Evolutionary conservation across 2,329 filamentous ascomycete genomes (phyloP).

Genomic region (Zymoseptoria tritici): DNA sequence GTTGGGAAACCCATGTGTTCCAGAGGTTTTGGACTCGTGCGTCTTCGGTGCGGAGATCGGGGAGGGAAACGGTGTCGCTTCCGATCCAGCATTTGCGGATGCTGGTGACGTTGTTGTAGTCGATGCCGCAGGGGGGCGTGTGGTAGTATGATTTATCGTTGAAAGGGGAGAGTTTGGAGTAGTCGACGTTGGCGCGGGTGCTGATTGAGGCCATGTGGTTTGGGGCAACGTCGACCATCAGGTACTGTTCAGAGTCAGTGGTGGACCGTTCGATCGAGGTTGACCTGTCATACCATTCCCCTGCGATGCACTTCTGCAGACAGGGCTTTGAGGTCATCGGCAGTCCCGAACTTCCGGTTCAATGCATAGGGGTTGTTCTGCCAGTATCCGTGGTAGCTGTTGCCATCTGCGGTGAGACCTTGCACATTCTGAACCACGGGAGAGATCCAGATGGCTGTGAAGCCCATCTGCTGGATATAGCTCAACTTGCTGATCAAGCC

Average conservation of each 20-base stretch:
- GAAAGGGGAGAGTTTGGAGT: constrained; percentile 34
- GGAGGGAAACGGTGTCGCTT: constrained; percentile 47
- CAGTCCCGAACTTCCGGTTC: constrained; percentile 41
- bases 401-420: constrained; percentile 31
- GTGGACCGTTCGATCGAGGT: neutral
- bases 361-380: constrained; percentile 38
- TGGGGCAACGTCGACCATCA: constrained; percentile 45
- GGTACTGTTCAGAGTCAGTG: constrained; percentile 14
- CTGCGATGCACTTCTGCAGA: constrained; percentile 37
- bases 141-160: constrained; percentile 41
- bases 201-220: constrained; percentile 36
- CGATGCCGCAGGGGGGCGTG: constrained; percentile 45
- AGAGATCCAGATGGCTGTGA: constrained; percentile 37
- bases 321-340: constrained; percentile 38
- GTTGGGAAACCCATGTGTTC: constrained; percentile 50
- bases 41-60: constrained; percentile 53
- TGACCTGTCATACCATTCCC: constrained; percentile 32
- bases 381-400: constrained; percentile 44
- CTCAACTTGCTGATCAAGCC: constrained; percentile 39
- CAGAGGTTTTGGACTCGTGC: constrained; percentile 43
- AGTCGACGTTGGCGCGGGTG: constrained; percentile 24
- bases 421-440: constrained; percentile 37
- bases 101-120: constrained; percentile 44
- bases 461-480: constrained; percentile 45
- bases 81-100: constrained; percentile 45